Conservation (phyloP, 192 early-diverging fungal genomes). For the Coemansia sp. region DNA sequence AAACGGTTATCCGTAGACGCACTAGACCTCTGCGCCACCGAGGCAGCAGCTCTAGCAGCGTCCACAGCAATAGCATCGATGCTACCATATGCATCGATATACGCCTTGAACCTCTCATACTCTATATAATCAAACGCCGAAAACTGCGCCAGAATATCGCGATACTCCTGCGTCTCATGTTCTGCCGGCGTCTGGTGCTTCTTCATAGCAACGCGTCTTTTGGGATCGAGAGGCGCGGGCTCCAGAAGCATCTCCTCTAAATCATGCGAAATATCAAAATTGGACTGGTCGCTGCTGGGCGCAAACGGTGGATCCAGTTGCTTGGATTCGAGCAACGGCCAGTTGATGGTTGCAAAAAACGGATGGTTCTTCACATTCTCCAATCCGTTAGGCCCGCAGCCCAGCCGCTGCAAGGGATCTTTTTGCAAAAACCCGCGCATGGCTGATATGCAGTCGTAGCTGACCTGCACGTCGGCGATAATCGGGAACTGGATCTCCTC, state of each 20-base stretch:
- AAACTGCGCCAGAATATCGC: conserved; percentile 72
- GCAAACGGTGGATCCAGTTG: conserved; percentile 77
- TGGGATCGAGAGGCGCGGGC: conserved; percentile 88
- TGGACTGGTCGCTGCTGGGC: conserved; percentile 84
- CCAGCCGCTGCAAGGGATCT: conserved; percentile 76
- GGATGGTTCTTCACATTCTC: conserved; percentile 72
- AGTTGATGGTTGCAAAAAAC: conserved; percentile 78
- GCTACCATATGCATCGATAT: conserved; percentile 59
- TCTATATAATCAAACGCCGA: conserved; percentile 81
- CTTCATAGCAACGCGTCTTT: conserved; percentile 63
- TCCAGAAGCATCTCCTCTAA: conserved; percentile 96
- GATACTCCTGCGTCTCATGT: conserved; percentile 60
- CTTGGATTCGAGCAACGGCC: conserved; percentile 74
- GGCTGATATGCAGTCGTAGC: conserved; percentile 69
- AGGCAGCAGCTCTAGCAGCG: conserved; percentile 16
- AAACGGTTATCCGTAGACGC: conserved; percentile 1
- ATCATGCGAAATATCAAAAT: conserved; percentile 96
- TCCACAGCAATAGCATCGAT: conserved; percentile 40
- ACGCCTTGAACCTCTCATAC: conserved; percentile 71
- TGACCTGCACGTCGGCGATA: conserved; percentile 53
- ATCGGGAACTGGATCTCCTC: conserved; percentile 67
- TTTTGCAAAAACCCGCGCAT: conserved; percentile 77
- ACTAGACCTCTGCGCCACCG: conserved; percentile 3
- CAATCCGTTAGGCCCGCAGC: conserved; percentile 73
- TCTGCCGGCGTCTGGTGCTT: conserved; percentile 33